Evolutionary conservation across 352 stramenopile species (phyloP).

Genomic region (Globisporangium uncinulatum): DNA sequence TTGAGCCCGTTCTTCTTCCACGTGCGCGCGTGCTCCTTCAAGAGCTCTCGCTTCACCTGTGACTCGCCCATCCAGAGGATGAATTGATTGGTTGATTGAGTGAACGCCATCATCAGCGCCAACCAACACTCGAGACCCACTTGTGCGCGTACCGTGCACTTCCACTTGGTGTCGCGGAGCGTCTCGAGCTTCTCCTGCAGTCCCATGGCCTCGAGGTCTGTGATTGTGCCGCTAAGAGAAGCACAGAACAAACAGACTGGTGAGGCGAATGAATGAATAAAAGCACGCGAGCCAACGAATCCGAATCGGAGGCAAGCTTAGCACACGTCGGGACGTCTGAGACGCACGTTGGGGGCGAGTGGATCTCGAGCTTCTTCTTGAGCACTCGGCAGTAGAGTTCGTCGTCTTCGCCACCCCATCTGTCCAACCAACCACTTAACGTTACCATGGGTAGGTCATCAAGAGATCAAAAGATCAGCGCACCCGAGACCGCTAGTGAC

Average conservation of each 20-base stretch:
- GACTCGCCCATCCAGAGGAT: too few species aligned
- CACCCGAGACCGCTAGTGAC: neutral
- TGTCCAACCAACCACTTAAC: neutral
- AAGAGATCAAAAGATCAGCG: neutral
- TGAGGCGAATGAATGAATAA: too few species aligned
- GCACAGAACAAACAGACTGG: too few species aligned
- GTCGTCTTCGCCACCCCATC: conserved; percentile 50
- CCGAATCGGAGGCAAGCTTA: too few species aligned
- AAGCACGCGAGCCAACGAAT: conserved; percentile 5
- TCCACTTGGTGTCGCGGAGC: conserved; percentile 39
- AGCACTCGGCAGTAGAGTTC: conserved; percentile 51
- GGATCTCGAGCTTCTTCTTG: conserved; percentile 38
- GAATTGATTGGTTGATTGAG: too few species aligned
- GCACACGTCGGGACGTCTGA: too few species aligned
- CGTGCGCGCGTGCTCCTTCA: conserved; percentile 48
- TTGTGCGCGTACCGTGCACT: conserved; percentile 23
- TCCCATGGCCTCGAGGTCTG: conserved; percentile 36
- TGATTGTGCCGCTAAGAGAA: conserved; percentile 44
- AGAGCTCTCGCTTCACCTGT: conserved; percentile 38
- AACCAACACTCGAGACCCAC: neutral
- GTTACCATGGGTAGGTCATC: neutral
- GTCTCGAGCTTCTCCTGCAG: conserved; percentile 35
- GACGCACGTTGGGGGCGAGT: conserved; percentile 30
- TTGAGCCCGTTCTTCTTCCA: conserved; percentile 54
- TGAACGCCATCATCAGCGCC: neutral